Evolutionary conservation across 768 basidiomycete genomes (phyloP), one percentile per base, ranked within the genome.

Genomic region (Pleurotus cornucopiae): DNA sequence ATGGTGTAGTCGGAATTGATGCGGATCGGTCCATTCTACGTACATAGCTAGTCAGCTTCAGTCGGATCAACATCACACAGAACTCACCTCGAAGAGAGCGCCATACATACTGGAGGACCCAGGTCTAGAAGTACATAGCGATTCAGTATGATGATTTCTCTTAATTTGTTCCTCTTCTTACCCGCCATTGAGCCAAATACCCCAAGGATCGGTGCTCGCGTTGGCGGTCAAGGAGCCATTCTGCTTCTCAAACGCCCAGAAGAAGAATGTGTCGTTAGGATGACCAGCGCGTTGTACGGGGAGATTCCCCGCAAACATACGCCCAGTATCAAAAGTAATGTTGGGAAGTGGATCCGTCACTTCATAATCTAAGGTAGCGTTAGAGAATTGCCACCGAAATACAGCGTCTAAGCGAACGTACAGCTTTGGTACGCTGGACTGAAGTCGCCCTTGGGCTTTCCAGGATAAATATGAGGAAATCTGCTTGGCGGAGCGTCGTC

Each of bases 171-270:
- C 47, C 37, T 45, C 44, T 41, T 66, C 80, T 47, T 61, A 84
- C 83, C 85, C 86, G 69, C 86, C 88, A 58, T 88, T 87, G 21
- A 89, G 66, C 86, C 86, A 89, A 41, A 89, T 83, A 2, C 79
- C 79, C 88, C 88, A 88, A 1, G 88, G 87, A 16, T 83, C 72
- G 12, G 64, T 72, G 14, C 62, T 65, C n/a, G 65, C 60, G 45
- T 60, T 59, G 1, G 67, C 68, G 7, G 81, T 86, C 49, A 89
- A 69, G 2, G 86, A 86, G 4, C 82, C 84, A 14, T 71, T 62
- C 0, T 69, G 66, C 30, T 79, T 80, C 61, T 88, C 85, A 58
- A 84, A 82, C 13, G 76, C 85, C 71, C 79, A 76, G 65, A 87
- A 87, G 69, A 86, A 88, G 13, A 87, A 71, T 0, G 85, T 86